Percentiles rank a stretch among this genome's conserved stretches.
phyloP scores from a whole-genome alignment of 1,139 yeast species.

The Pichia sp. region DNA sequence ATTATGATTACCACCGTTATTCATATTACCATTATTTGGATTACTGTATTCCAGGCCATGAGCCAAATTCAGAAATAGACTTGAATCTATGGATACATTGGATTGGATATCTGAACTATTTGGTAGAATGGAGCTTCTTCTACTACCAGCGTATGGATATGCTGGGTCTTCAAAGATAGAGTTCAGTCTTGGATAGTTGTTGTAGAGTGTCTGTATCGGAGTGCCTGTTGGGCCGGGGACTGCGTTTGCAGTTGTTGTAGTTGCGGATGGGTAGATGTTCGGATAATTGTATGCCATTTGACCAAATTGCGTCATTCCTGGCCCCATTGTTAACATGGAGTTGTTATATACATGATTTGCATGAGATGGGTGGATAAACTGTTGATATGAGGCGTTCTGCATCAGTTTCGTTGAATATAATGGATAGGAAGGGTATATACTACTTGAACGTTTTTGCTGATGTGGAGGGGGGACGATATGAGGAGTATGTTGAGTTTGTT shows the following conservation, averaged over 20 bases:
- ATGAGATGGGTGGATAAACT: not conserved
- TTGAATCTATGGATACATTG: conserved; percentile 12
- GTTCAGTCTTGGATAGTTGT: conserved; percentile 19
- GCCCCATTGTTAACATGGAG: not conserved
- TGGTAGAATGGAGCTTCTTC: conserved; percentile 24
- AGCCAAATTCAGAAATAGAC: not conserved
- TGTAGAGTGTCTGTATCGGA: not conserved
- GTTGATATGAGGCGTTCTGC: no score
- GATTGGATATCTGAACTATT: conserved; percentile 10
- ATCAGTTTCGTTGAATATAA: no score
- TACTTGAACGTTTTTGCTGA: conserved; percentile 3
- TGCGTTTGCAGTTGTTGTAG: not conserved
- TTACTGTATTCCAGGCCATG: not conserved
- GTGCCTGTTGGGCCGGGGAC: no score
- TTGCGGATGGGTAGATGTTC: not conserved
- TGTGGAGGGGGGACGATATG: conserved; percentile 19
- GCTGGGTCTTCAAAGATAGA: conserved; percentile 28
- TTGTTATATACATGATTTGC: not conserved
- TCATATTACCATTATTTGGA: not conserved
- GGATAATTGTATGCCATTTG: not conserved
- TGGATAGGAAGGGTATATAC: no score
- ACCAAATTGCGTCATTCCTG: not conserved
- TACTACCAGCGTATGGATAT: conserved; percentile 20
- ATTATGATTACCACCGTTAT: not conserved
- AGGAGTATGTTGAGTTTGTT: conserved; percentile 20